These are phyloP conservation scores for Phytopythium sindhum DNA, from an alignment of 352 stramenopile species.

Conservation along the genomic window DNA sequence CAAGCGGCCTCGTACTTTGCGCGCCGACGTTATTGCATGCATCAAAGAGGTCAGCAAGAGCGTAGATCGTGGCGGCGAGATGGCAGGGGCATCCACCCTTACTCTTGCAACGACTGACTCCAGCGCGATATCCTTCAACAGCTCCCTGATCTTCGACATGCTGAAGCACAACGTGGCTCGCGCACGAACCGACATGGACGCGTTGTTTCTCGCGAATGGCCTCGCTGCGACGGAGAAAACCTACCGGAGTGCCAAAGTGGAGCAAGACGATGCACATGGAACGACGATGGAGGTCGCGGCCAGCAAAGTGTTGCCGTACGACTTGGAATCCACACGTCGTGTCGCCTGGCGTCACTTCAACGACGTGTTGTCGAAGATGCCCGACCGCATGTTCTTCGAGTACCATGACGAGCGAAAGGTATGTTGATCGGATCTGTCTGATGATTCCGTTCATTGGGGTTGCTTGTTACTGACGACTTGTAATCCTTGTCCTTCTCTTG, in stretches of 20 bases:
- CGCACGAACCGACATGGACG: slow-evolving; percentile 2
- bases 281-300: slow-evolving; percentile 22
- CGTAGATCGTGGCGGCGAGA: no score
- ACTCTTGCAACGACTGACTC: not conserved
- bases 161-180: not conserved
- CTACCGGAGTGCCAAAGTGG: slow-evolving; percentile 16
- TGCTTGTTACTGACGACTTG: slow-evolving; percentile 6
- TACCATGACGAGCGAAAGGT: slow-evolving; percentile 53
- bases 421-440: slow-evolving; percentile 23
- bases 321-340: slow-evolving; percentile 10
- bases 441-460: no score
- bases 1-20: slow-evolving; percentile 21
- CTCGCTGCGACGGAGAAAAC: slow-evolving; percentile 8
- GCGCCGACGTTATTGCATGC: not conserved
- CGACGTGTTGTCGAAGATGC: not conserved
- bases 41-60: no score
- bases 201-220: slow-evolving; percentile 5
- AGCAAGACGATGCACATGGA: slow-evolving; percentile 9
- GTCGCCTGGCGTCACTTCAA: slow-evolving; percentile 24
- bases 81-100: not conserved
- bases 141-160: slow-evolving; percentile 7
- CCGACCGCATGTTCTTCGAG: slow-evolving; percentile 13
- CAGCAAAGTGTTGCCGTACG: slow-evolving; percentile 24
- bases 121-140: not conserved
- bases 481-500: no score